Percentiles rank a stretch among this genome's conserved stretches.
These are phyloP conservation scores for Lipomyces kockii DNA, from an alignment of 805 yeast species.

Conservation along the genomic window DNA sequence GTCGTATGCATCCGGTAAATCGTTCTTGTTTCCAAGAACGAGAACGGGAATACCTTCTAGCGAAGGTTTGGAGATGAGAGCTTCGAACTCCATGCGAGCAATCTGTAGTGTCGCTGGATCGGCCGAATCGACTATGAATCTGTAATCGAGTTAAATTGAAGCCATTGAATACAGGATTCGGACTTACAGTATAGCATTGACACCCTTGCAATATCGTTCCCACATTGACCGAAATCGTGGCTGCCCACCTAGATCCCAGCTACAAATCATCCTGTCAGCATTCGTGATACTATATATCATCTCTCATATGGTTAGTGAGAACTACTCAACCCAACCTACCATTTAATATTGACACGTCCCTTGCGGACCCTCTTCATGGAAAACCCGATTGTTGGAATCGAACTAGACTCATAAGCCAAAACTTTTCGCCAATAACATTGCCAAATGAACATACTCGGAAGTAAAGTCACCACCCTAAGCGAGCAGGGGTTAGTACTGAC, in stretches of 20 bases:
- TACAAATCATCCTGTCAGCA: slow-evolving; percentile 7
- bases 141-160: slow-evolving; percentile 6
- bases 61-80: slow-evolving; percentile 42
- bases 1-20: slow-evolving; percentile 42
- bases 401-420: slow-evolving; percentile 29
- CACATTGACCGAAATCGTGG: slow-evolving; percentile 49
- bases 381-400: slow-evolving; percentile 50
- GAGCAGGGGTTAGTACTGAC: not conserved
- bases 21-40: slow-evolving; percentile 48
- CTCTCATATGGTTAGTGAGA: not conserved
- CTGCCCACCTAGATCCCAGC: slow-evolving; percentile 51
- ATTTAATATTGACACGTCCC: slow-evolving; percentile 47
- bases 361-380: slow-evolving; percentile 46
- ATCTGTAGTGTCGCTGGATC: slow-evolving; percentile 42
- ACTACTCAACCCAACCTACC: slow-evolving; percentile 38
- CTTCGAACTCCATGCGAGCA: slow-evolving; percentile 45
- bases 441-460: slow-evolving; percentile 41
- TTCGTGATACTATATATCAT: not conserved
- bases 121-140: slow-evolving; percentile 47
- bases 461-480: slow-evolving; percentile 44
- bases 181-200: slow-evolving; percentile 44
- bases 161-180: not conserved
- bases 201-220: slow-evolving; percentile 49
- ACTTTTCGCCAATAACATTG: not conserved
- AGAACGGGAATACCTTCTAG: slow-evolving; percentile 45